A percentile compares a stretch with the other conserved stretches of the same genome.
Conservation (phyloP, 371 early-diverging fungal species). For the Rozella allomycis region DNA sequence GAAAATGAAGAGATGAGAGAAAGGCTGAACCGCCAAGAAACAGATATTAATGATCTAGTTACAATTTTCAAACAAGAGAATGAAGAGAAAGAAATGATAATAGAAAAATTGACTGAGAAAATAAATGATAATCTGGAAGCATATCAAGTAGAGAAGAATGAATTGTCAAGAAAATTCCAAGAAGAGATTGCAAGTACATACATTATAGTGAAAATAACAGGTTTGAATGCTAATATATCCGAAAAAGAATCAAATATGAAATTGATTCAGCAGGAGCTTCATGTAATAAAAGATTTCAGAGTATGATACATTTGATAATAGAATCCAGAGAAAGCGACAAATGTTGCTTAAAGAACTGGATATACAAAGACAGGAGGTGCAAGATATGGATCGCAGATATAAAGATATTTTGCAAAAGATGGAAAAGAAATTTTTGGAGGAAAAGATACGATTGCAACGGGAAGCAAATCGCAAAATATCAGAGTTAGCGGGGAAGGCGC, state of each 20-base stretch:
- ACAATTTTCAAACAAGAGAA: constrained; percentile 1
- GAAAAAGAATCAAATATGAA: constrained; percentile 25
- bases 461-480: constrained; percentile 23
- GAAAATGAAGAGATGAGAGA: no score
- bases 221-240: constrained; percentile 12
- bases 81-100: constrained; percentile 9
- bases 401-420: constrained; percentile 18
- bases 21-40: no score
- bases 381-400: constrained; percentile 22
- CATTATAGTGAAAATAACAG: constrained; percentile 4
- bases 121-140: constrained; percentile 11
- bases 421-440: constrained; percentile 27
- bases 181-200: neutral
- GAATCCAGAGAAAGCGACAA: constrained; percentile 19
- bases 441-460: constrained; percentile 23
- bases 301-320: constrained; percentile 5
- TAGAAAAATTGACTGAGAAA: no score
- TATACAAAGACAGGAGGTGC: constrained; percentile 14
- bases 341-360: constrained; percentile 25
- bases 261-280: constrained; percentile 27
- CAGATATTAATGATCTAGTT: no score
- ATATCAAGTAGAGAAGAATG: constrained; percentile 6
- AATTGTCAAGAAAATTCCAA: neutral
- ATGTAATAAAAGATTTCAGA: constrained; percentile 29
- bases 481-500: constrained; percentile 27